Conservation (phyloP, 306 rosid genomes). For the Begonia loranthoides region DNA sequence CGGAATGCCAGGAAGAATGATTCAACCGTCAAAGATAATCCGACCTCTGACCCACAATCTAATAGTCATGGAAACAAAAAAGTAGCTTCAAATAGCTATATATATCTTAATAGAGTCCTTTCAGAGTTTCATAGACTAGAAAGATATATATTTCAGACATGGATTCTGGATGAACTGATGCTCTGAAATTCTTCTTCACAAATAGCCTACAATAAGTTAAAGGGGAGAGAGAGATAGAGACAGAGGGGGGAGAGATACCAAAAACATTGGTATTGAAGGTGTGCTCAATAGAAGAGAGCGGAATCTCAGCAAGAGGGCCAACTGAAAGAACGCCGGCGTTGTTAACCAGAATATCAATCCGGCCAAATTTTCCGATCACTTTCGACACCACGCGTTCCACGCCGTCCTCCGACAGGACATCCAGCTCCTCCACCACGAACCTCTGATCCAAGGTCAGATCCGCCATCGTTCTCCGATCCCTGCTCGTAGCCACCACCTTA, state of each 20-base stretch:
- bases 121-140: too few species aligned
- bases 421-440: conserved; percentile 49
- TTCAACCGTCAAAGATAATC: too few species aligned
- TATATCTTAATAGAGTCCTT: too few species aligned
- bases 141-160: too few species aligned
- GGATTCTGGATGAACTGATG: too few species aligned
- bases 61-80: too few species aligned
- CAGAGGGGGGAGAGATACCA: conserved; percentile 34
- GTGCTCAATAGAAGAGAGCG: conserved; percentile 37
- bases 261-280: conserved; percentile 64
- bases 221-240: too few species aligned
- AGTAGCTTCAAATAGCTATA: too few species aligned
- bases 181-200: too few species aligned
- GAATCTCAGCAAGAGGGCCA: conserved; percentile 68
- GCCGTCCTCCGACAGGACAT: conserved; percentile 62
- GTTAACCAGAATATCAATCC: conserved; percentile 62
- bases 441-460: conserved; percentile 37
- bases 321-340: conserved; percentile 76
- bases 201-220: too few species aligned
- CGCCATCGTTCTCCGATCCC: conserved; percentile 43
- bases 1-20: too few species aligned
- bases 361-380: conserved; percentile 39
- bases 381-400: conserved; percentile 25
- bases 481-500: conserved; percentile 61
- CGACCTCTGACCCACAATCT: too few species aligned